Evolutionary conservation across 495 filamentous ascomycete genomes (phyloP), one percentile per base, ranked within the genome.

Genomic region (Penicillium lagena): DNA sequence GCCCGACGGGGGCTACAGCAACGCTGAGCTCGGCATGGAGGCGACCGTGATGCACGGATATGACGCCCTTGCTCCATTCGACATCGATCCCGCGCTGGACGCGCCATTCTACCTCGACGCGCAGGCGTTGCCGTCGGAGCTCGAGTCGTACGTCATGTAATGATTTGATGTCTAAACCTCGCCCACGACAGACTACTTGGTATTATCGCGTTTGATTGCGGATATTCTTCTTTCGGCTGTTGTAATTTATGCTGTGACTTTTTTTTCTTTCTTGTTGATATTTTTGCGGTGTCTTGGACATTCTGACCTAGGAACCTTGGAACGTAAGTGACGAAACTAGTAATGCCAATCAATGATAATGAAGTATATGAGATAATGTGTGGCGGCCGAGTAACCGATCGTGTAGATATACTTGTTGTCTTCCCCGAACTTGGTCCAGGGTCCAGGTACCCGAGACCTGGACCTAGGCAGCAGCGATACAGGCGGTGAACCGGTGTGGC

Each of bases 61-160:
- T 51, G 59, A 64, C 40, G 29, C 56, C 7, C 63, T 58, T 35
- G 31, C 58, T 9, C 40, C 40, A 15, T 62, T 63, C 48, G 51
- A 45, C 35, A 27, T 64, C 12, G 57, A 58, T 32, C n/a, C 56
- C 29, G 42, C 63, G 14, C 52, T 67, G 15, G 62, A 68, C 42
- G 43, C 41, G 29, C 55, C 65, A 9, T 70, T 63, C 43, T 73
- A 62, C 40, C 40, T 67, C 35, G 62, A 62, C 17, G 43, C 64
- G 12, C 61, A 67, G 40, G 51, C 56, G 17, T 35, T 66, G 28
- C 52, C 54, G 28, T 52, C 64, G 22, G 67, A 66, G 50, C 51
- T 65, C 36, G 60, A 66, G 43, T 55, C 62, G 38, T 68, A 63
- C 63, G 61, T 67, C 45, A 55, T 60, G 50, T 60, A 52, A 60